Evolutionary conservation across 768 basidiomycete genomes (phyloP), one percentile per base, ranked within the genome.

Genomic region (Tricholoma furcatifolium): DNA sequence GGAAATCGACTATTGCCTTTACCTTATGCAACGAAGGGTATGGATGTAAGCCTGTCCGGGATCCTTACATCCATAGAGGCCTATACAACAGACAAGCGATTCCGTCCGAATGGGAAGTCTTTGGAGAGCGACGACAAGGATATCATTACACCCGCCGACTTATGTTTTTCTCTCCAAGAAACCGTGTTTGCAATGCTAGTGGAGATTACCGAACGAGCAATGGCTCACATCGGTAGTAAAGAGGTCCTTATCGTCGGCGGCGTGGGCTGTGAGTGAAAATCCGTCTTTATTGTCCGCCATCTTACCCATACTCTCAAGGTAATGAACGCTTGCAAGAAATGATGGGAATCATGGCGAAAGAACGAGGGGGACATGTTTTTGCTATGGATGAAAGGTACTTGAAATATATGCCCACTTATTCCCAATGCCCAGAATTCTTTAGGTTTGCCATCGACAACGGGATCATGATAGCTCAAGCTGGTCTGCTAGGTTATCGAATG

Each of bases 391-490:
- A 98, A 69, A 78, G 94, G 96, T 91, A 60, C 47, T 79, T 57
- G 6, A 32, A 36, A 41, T 10, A 31, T 47, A 46, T 12, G 24
- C 20, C 18, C 36, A 31, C 21, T 39, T 10, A 27, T 30, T 44
- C 17, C n/a, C 30, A 24, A n/a, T 4, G 27, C 4, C 31, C 7
- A 38, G 7, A 60, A 18, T 30, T 52, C 46, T 17, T 23, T 61
- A 96, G 95, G 49, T 98, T 96, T 70, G 98, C 97, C 70, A 98
- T 99, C 55, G 97, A 99, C 68, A 99, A 99, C 60, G 97, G 97
- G 1, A 96, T 98, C 60, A 99, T 99, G 97, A 98, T 99, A 50
- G 96, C 97, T 2, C 97, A 99, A 65, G 97, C 97, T 6, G 97
- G 97, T 5, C 78, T 99, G 24, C 76, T 99, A 34, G 84, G 87